Base-by-base conservation (phyloP, 176 grass and related monocot genomes). In the Hsuehochloa calcarea region DNA sequence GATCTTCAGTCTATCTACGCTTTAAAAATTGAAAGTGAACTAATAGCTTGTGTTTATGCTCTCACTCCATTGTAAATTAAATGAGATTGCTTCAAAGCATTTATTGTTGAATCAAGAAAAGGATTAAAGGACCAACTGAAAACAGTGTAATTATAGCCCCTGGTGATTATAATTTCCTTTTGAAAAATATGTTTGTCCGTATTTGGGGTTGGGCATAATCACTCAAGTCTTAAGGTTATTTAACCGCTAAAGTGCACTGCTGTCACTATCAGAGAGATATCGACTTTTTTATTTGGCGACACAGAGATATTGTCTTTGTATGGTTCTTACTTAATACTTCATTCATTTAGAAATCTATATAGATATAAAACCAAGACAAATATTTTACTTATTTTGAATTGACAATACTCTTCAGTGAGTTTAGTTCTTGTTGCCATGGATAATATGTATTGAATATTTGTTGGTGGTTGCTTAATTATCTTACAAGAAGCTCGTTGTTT, bases 401-500 rank as follows among this genome's bases (percentile, higher is more conserved):
- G 15, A 43, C 56, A 19, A 22, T 15, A 76, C 66, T 59, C 70
- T 75, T 26, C 8, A 59, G 17, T 3, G 2, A 68, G 40, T 59
- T 26, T 14, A 26, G 40, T 38, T 69, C 38, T 44, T 68, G 14
- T 80, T 51, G 2, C 3, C 11, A n/a, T 12, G 26, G 16, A 22
- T 73, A 72, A 46, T 49, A 70, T 58, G 3, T 41, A 40, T 37
- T 58, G 5, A 65, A 43, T 43, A n/a, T 13, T 59, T 58, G 25
- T 81, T 43, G 6, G 0, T 51, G 34, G 13, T 68, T 75, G 3
- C 41, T 81, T 81, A 69, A 20, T 80, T 62, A 5, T 89, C 71
- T 84, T 61, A 87, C 39, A 79, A 47, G 58, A 82, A 68, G 52
- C 74, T 37, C 58, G 5, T 25, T 89, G 25, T 31, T 81, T 92